Evolutionary conservation across 2,329 filamentous ascomycete species (phyloP).

Genomic region (Aspergillus floridensis): DNA sequence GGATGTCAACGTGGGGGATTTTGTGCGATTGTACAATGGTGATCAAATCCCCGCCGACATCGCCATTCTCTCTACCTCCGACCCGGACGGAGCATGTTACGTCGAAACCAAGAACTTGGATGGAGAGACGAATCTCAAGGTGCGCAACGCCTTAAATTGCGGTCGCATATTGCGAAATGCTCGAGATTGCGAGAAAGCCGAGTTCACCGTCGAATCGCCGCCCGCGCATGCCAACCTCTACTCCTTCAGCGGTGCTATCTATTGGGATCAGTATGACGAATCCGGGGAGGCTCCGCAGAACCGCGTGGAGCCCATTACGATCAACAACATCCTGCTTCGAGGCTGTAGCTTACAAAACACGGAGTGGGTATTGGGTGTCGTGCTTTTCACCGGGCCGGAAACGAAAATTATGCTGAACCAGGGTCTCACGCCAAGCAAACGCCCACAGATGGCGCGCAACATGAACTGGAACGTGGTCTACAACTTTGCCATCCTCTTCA

Average conservation of each 20-base stretch:
- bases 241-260: slow-evolving; percentile 2
- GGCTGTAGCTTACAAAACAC: slow-evolving; percentile 6
- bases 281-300: not conserved
- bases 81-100: slow-evolving; percentile 4
- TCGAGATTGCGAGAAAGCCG: slow-evolving; percentile 4
- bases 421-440: slow-evolving; percentile 3
- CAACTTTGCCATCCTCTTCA: slow-evolving; percentile 5
- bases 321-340: slow-evolving; percentile 4
- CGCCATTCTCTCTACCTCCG: slow-evolving; percentile 4
- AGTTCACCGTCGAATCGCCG: slow-evolving; percentile 1
- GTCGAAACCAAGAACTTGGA: slow-evolving; percentile 7
- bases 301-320: slow-evolving; percentile 3
- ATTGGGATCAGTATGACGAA: slow-evolving; percentile 2
- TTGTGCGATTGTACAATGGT: slow-evolving; percentile 5
- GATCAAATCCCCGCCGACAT: slow-evolving; percentile 6
- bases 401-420: slow-evolving; percentile 7
- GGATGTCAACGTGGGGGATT: slow-evolving; percentile 6
- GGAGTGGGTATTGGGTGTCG: slow-evolving; percentile 3
- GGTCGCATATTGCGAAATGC: slow-evolving; percentile 1
- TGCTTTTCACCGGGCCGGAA: slow-evolving; percentile 1
- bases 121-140: slow-evolving; percentile 4
- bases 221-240: slow-evolving; percentile 6
- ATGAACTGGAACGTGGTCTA: slow-evolving; percentile 6
- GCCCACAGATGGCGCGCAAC: slow-evolving; percentile 5
- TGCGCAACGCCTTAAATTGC: slow-evolving; percentile 5